phyloP scores from a whole-genome alignment of 192 early-diverging fungal species.

The Nowakowskiella sp. region DNA sequence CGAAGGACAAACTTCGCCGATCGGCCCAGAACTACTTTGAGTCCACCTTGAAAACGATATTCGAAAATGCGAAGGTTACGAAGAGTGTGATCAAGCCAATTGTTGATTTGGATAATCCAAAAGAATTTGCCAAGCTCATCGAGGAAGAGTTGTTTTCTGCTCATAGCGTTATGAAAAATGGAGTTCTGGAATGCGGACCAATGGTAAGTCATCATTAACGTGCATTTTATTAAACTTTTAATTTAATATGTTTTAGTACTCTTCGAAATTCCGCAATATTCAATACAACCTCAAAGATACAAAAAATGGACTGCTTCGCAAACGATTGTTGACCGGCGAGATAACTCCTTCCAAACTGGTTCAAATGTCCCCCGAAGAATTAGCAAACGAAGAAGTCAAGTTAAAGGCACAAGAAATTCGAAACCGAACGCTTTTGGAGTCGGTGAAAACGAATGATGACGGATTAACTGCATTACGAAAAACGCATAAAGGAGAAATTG shows the following conservation, averaged over 20 bases:
- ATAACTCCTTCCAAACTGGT: slow-evolving; percentile 19
- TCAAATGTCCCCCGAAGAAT: slow-evolving; percentile 20
- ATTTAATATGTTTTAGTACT: slow-evolving; percentile 21
- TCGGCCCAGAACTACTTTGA: slow-evolving; percentile 21
- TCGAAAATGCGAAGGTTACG: slow-evolving; percentile 10
- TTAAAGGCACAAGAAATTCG: slow-evolving; percentile 18
- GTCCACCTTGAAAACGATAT: slow-evolving; percentile 17
- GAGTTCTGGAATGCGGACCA: slow-evolving; percentile 5
- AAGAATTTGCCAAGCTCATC: slow-evolving; percentile 18
- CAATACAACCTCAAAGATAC: slow-evolving; percentile 44
- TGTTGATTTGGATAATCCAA: slow-evolving; percentile 14
- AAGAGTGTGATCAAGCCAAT: slow-evolving; percentile 3
- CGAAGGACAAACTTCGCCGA: slow-evolving; percentile 15
- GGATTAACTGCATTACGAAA: no score
- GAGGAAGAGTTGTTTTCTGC: slow-evolving; percentile 33
- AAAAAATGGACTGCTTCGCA: slow-evolving; percentile 21
- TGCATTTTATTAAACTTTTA: slow-evolving; percentile 6
- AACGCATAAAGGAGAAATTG: slow-evolving; percentile 38
- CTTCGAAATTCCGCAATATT: slow-evolving; percentile 32
- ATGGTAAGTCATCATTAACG: not conserved
- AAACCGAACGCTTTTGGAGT: slow-evolving; percentile 2
- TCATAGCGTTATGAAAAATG: slow-evolving; percentile 3
- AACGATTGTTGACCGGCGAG: slow-evolving; percentile 17
- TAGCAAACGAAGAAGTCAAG: slow-evolving; percentile 58
- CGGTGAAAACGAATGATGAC: no score